Percentiles rank a stretch among this genome's conserved stretches.
phyloP scores from a whole-genome alignment of 2,329 filamentous ascomycete genomes.

The Monosporascus sp. region DNA sequence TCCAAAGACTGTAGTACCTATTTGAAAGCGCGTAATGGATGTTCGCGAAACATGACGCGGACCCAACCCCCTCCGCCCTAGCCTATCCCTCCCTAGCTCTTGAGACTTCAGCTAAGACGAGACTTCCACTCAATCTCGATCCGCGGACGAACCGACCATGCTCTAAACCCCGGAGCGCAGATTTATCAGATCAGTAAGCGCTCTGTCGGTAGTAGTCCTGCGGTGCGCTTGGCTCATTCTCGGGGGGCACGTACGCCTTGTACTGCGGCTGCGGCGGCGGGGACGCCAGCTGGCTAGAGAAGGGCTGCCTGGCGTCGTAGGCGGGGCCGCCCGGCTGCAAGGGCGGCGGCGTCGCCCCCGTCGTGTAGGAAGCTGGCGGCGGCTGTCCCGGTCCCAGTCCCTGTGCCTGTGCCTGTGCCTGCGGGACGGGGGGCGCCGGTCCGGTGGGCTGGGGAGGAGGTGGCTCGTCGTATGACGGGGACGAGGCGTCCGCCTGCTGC shows the following conservation, averaged over 20 bases:
- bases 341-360: slow-evolving; percentile 34
- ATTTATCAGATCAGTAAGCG: slow-evolving; percentile 8
- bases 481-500: slow-evolving; percentile 25
- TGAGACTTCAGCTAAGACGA: no score
- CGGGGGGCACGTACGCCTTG: slow-evolving; percentile 53
- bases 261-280: slow-evolving; percentile 43
- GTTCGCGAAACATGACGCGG: no score
- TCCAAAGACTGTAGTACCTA: no score
- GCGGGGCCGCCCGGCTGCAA: slow-evolving; percentile 39
- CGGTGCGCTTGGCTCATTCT: slow-evolving; percentile 41
- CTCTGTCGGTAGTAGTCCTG: slow-evolving; percentile 52
- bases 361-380: slow-evolving; percentile 7
- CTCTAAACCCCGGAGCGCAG: no score
- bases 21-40: no score
- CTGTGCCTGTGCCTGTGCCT: slow-evolving; percentile 18
- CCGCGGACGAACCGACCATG: no score
- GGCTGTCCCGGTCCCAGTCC: no score
- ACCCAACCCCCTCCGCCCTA: no score
- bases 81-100: no score
- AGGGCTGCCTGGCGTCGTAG: slow-evolving; percentile 44
- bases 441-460: slow-evolving; percentile 29
- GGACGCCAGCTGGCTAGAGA: slow-evolving; percentile 39
- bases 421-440: slow-evolving; percentile 37
- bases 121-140: no score
- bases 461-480: slow-evolving; percentile 12